These are phyloP conservation scores for Leccinum angustisporum DNA, from an alignment of 1,284 basidiomycete species.

Conservation along the genomic window DNA sequence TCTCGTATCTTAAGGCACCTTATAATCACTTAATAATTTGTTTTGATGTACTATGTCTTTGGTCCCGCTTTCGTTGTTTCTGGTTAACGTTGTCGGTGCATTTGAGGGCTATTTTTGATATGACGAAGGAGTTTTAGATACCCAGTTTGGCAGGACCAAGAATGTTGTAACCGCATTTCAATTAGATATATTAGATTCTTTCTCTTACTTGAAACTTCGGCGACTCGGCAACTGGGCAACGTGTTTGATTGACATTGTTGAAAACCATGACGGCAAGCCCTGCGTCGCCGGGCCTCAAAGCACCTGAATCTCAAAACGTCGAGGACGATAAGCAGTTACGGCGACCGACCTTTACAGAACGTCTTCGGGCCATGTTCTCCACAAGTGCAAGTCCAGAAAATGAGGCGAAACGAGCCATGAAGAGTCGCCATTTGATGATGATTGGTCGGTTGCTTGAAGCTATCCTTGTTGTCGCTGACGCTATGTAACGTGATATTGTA, in stretches of 20 bases:
- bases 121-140: constrained; percentile 23
- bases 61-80: constrained; percentile 18
- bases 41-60: constrained; percentile 15
- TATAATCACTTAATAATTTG: constrained; percentile 33
- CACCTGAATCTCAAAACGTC: neutral
- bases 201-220: neutral
- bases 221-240: neutral
- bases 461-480: neutral
- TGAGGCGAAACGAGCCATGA: constrained; percentile 40
- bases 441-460: constrained; percentile 33
- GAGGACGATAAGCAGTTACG: constrained; percentile 2
- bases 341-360: neutral
- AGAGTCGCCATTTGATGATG: constrained; percentile 44
- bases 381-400: constrained; percentile 18
- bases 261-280: constrained; percentile 4
- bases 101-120: constrained; percentile 16
- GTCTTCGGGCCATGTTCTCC: constrained; percentile 9
- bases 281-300: neutral
- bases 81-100: constrained; percentile 6
- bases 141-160: constrained; percentile 33
- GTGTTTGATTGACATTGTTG: neutral
- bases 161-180: constrained; percentile 17
- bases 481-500: constrained; percentile 11
- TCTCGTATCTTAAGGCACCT: constrained; percentile 20
- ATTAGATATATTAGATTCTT: constrained; percentile 17